Evolutionary conservation across 768 basidiomycete genomes (phyloP).

Genomic region (Hydnum rufescens): DNA sequence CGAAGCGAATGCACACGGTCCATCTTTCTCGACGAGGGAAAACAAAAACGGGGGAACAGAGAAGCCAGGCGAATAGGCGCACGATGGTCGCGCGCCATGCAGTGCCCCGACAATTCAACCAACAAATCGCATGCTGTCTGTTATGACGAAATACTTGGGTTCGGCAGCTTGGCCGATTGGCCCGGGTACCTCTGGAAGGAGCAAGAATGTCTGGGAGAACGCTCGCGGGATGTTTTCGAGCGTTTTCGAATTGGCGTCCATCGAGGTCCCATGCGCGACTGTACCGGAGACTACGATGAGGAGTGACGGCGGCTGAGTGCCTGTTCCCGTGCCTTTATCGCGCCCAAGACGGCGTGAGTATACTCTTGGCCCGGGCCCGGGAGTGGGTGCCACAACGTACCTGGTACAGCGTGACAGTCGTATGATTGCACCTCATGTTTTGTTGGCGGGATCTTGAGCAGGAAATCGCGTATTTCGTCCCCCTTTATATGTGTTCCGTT

Average conservation of each 20-base stretch:
- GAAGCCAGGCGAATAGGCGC: too few relatives aligned
- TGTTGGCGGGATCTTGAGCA: slow-evolving; percentile 20
- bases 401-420: slow-evolving; percentile 79
- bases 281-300: slow-evolving; percentile 64
- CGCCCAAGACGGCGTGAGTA: background rate
- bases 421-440: slow-evolving; percentile 76
- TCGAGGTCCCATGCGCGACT: slow-evolving; percentile 22
- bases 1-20: too few relatives aligned
- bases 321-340: slow-evolving; percentile 3
- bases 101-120: too few relatives aligned
- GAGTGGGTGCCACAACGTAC: slow-evolving; percentile 18
- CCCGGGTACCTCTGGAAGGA: slow-evolving; percentile 38
- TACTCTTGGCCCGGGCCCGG: background rate
- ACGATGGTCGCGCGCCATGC: too few relatives aligned
- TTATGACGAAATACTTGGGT: slow-evolving; percentile 58
- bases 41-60: too few relatives aligned
- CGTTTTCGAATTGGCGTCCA: slow-evolving; percentile 13
- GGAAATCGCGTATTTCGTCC: slow-evolving; percentile 30
- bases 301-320: slow-evolving; percentile 40
- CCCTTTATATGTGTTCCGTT: slow-evolving; percentile 70
- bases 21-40: too few relatives aligned
- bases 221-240: slow-evolving; percentile 18
- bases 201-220: slow-evolving; percentile 75
- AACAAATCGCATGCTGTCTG: slow-evolving; percentile 67
- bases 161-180: slow-evolving; percentile 27